A percentile compares a stretch with the other conserved stretches of the same genome.
These are phyloP conservation scores for Leccinum longicurvipes DNA, from an alignment of 768 basidiomycete genomes.

Conservation along the genomic window DNA sequence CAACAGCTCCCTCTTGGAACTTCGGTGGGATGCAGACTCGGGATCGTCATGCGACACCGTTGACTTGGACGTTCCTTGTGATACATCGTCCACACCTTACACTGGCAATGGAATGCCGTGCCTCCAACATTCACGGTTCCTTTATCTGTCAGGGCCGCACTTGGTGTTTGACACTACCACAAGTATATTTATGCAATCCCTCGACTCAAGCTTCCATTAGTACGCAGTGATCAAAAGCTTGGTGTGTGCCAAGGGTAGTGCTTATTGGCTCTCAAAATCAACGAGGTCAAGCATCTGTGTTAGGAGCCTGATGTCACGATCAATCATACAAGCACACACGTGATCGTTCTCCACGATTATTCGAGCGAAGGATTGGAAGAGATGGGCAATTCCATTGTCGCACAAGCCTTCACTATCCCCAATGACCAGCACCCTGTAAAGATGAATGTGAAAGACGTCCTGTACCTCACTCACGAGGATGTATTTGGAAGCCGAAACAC, in stretches of 20 bases:
- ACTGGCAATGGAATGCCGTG: too few relatives aligned
- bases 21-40: too few relatives aligned
- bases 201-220: not conserved
- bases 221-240: not conserved
- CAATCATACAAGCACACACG: too few relatives aligned
- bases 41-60: too few relatives aligned
- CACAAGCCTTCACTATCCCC: not conserved
- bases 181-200: not conserved
- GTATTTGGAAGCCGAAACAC: not conserved
- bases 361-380: not conserved
- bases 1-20: too few relatives aligned
- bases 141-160: not conserved
- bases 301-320: too few relatives aligned
- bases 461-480: not conserved
- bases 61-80: too few relatives aligned
- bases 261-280: not conserved
- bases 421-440: not conserved
- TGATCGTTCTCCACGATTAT: not conserved
- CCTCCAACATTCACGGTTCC: not conserved
- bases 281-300: not conserved
- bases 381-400: not conserved
- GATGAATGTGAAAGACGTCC: not conserved
- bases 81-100: too few relatives aligned
- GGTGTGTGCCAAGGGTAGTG: not conserved
- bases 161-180: not conserved